Base-by-base conservation (phyloP, 768 basidiomycete genomes). In the Mycena pura region DNA sequence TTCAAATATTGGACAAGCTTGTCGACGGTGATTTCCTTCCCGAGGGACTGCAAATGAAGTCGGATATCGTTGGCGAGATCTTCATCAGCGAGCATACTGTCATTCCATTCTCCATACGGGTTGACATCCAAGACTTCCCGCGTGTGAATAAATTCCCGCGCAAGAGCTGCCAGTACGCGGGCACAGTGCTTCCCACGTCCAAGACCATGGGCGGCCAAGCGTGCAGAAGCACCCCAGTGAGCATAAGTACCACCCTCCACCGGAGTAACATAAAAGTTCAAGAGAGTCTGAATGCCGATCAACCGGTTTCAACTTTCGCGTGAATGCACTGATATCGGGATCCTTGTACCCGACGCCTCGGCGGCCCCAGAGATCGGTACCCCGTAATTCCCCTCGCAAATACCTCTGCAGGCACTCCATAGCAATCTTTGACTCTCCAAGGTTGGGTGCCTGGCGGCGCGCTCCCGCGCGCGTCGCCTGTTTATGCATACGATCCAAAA, bases 321-420 rank as follows among this genome's bases (percentile, higher is more conserved):
- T 53, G 50, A 53, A 62, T 5, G 45, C 31, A 39, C 57, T 62
- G 14, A 58, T 53, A 13, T 48, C 36, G 9, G 53, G 58, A 28
- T 60, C 72, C 28, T 64, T 57, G 34, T 64, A 64, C 19, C 63
- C 53, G 38, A 57, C 58, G 34, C 63, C 52, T 6, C 24, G 36
- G n/a, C 11, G 36, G 6, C 60, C 60, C 38, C 38, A 55, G 36
- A 61, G 34, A 47, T 49, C 38, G 10, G 51, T 34, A n/a, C 60
- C 54, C 6, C 54, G 47, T 17, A 56, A 40, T 55, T 56, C 44
- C 19, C 60, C 54, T 1, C 41, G 54, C 38, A 62, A 32, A 39
- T 25, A 43, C 2, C n/a, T 14, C 50, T 60, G 34, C 8, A 51
- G 2, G 15, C 32, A 46, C n/a, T 51, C 34, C 25, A 52, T 19